Percentiles rank a stretch among this genome's conserved stretches.
Evolutionary conservation across 345 rosid genomes (phyloP).

Genomic region (Erysimum cheiranthoides): DNA sequence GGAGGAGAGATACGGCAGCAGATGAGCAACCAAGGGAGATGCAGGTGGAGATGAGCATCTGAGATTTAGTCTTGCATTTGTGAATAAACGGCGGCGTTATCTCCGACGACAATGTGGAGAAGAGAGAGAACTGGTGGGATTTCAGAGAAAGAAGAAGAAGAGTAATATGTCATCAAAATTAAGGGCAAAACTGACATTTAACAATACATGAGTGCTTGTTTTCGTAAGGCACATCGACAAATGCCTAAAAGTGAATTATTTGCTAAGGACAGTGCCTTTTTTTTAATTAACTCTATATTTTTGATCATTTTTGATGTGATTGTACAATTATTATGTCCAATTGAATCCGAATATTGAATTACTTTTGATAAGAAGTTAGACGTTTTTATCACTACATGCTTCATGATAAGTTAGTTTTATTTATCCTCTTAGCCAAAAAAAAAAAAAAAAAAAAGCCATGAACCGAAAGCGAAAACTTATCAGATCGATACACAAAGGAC

Average conservation of each 20-base stretch:
- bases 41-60: conserved; percentile 72
- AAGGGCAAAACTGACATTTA: no score
- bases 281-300: neutral
- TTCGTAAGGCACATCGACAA: no score
- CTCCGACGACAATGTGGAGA: conserved; percentile 37
- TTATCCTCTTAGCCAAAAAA: no score
- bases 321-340: neutral
- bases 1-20: conserved; percentile 62
- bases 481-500: neutral
- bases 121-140: conserved; percentile 24
- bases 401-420: neutral
- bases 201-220: no score
- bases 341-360: neutral
- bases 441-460: neutral
- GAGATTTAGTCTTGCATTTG: conserved; percentile 61
- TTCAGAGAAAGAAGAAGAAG: neutral
- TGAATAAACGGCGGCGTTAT: conserved; percentile 53
- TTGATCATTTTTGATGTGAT: neutral
- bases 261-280: no score
- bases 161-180: no score
- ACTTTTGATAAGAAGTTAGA: neutral
- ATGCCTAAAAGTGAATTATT: no score
- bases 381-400: neutral
- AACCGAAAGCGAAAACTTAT: neutral
- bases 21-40: conserved; percentile 56